phyloP scores from a whole-genome alignment of 2,329 filamentous ascomycete genomes.

The Juglanconis oblonga region DNA sequence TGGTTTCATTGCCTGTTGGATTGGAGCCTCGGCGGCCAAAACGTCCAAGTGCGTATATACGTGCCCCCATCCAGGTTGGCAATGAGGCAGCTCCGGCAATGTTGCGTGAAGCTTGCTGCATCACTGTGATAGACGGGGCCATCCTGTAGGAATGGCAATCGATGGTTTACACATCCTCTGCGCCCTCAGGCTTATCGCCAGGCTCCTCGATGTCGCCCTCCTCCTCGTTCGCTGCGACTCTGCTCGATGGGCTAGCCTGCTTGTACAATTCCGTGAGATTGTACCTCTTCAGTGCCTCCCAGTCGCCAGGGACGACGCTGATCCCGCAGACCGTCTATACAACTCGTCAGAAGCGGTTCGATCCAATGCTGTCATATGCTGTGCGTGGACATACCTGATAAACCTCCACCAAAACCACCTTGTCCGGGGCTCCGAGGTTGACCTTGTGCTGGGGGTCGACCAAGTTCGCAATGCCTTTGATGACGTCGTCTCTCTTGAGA shows the following conservation, averaged over 20 bases:
- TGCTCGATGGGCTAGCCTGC: constrained; percentile 23
- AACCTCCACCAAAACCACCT: constrained; percentile 75
- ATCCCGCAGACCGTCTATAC: constrained; percentile 70
- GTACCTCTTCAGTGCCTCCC: constrained; percentile 71
- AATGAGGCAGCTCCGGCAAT: too few relatives aligned
- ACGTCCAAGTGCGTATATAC: too few relatives aligned
- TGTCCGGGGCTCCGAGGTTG: constrained; percentile 72
- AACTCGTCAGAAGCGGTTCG: background rate
- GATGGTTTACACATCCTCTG: background rate
- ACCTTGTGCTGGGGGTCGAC: constrained; percentile 70
- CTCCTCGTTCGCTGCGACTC: constrained; percentile 3
- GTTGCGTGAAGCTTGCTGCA: too few relatives aligned
- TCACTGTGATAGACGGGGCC: too few relatives aligned
- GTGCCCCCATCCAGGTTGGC: too few relatives aligned
- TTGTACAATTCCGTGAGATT: constrained; percentile 74
- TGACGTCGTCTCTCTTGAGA: constrained; percentile 66
- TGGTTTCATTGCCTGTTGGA: too few relatives aligned
- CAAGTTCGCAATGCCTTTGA: constrained; percentile 65
- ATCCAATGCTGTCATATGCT: background rate
- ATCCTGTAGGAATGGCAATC: background rate
- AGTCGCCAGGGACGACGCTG: constrained; percentile 73
- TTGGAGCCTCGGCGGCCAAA: too few relatives aligned
- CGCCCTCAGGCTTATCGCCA: background rate
- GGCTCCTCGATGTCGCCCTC: background rate
- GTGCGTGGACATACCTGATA: constrained; percentile 59